Percentiles rank a stretch among this genome's conserved stretches.
phyloP scores from a whole-genome alignment of 164 flowering plant species.

The Vitis cinerea region DNA sequence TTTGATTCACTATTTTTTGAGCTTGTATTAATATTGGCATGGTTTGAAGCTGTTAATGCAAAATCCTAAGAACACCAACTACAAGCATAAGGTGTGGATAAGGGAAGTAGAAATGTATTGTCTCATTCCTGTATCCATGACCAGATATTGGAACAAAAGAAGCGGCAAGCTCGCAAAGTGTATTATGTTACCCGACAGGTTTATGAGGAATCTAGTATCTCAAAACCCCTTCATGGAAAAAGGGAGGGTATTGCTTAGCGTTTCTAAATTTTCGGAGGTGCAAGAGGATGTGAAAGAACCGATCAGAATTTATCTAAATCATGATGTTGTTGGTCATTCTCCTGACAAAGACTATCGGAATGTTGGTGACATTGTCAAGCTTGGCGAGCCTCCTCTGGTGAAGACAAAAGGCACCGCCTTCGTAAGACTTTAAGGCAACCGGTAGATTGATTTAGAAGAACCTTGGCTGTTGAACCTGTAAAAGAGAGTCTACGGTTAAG shows the following conservation, averaged over 20 bases:
- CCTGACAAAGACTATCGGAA: slow-evolving; percentile 85
- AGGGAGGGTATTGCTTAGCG: slow-evolving; percentile 73
- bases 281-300: slow-evolving; percentile 58
- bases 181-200: slow-evolving; percentile 91
- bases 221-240: slow-evolving; percentile 36
- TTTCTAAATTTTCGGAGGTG: slow-evolving; percentile 23
- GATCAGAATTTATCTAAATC: slow-evolving; percentile 90
- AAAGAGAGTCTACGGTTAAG: slow-evolving; percentile 88
- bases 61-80: slow-evolving; percentile 28
- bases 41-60: slow-evolving; percentile 34
- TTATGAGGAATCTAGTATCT: slow-evolving; percentile 44
- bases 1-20: slow-evolving; percentile 32
- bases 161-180: slow-evolving; percentile 76
- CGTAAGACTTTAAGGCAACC: slow-evolving; percentile 95
- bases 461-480: slow-evolving; percentile 95
- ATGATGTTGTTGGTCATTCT: slow-evolving; percentile 98
- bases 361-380: slow-evolving; percentile 91
- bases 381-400: slow-evolving; percentile 95
- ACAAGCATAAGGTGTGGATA: slow-evolving; percentile 32
- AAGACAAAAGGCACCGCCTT: slow-evolving; percentile 87
- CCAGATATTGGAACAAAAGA: slow-evolving; percentile 85
- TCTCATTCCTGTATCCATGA: slow-evolving; percentile 99
- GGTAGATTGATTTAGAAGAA: slow-evolving; percentile 91
- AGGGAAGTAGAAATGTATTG: slow-evolving; percentile 34
- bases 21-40: slow-evolving; percentile 52